phyloP scores from a whole-genome alignment of 768 basidiomycete species.

The Suillus spraguei region DNA sequence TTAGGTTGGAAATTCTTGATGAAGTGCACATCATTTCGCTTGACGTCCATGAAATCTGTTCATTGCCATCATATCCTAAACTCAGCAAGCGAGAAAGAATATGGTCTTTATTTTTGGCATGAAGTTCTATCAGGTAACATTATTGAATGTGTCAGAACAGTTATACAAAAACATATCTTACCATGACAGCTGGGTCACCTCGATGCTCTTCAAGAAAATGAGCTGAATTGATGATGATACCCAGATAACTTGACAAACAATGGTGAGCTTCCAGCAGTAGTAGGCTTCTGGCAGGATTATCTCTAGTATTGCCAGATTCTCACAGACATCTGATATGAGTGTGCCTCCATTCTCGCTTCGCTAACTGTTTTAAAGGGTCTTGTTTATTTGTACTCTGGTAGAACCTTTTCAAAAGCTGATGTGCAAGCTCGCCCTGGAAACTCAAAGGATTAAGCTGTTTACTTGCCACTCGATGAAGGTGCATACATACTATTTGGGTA shows the following conservation, averaged over 20 bases:
- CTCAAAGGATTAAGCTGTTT: not conserved
- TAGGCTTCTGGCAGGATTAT: no score
- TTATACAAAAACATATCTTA: not conserved
- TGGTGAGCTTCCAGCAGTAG: no score
- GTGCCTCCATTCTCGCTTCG: not conserved
- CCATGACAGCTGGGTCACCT: not conserved
- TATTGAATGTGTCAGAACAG: not conserved
- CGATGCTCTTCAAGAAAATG: not conserved
- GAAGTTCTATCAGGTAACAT: not conserved
- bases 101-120: not conserved
- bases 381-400: constrained; percentile 28
- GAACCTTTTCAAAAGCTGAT: constrained; percentile 28
- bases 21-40: not conserved
- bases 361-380: not conserved
- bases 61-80: not conserved
- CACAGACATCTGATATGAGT: not conserved
- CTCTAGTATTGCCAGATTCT: no score
- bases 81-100: not conserved
- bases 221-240: not conserved
- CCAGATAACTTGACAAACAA: no score
- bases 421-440: constrained; percentile 36
- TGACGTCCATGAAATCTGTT: not conserved
- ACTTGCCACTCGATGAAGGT: no score
- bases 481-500: no score
- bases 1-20: not conserved